These are phyloP conservation scores for Lichtheimia ornata DNA, from an alignment of 371 early-diverging fungal genomes.

Conservation along the genomic window DNA sequence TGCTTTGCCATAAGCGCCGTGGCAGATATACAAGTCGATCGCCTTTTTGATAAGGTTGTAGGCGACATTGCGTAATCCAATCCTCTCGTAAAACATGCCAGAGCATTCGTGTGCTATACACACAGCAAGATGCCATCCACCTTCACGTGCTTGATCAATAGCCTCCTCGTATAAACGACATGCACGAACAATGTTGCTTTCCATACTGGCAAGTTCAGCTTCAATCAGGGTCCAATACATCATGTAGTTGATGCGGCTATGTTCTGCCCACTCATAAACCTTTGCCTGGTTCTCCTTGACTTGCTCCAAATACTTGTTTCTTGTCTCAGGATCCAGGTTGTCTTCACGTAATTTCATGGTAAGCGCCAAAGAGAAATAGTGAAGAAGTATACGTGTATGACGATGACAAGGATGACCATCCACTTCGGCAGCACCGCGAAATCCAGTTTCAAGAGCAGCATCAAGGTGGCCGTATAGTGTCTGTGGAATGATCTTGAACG, in stretches of 20 bases:
- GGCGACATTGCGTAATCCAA: constrained; percentile 36
- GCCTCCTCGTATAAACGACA: constrained; percentile 39
- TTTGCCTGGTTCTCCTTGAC: constrained; percentile 28
- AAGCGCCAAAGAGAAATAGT: constrained; percentile 37
- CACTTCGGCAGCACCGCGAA: constrained; percentile 21
- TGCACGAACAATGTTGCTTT: constrained; percentile 15
- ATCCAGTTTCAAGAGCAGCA: constrained; percentile 33
- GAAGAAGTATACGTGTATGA: constrained; percentile 35
- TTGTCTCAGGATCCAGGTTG: constrained; percentile 11
- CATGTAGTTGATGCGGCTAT: constrained; percentile 26
- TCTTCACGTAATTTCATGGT: constrained; percentile 25
- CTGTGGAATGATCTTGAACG: constrained; percentile 37
- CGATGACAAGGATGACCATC: constrained; percentile 42
- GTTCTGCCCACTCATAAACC: constrained; percentile 29
- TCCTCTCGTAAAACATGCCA: constrained; percentile 34
- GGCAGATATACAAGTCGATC: constrained; percentile 25
- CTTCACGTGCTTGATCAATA: constrained; percentile 35
- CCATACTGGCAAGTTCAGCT: constrained; percentile 1
- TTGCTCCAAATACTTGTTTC: constrained; percentile 17
- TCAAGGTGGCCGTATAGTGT: constrained; percentile 45
- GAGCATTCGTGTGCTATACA: constrained; percentile 39
- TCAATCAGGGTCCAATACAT: constrained; percentile 37
- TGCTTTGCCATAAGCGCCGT: constrained; percentile 45
- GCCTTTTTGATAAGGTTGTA: constrained; percentile 33
- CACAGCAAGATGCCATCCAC: constrained; percentile 32